These are phyloP conservation scores for Corynespora cassiicola DNA, from an alignment of 2,329 filamentous ascomycete genomes.

Conservation along the genomic window DNA sequence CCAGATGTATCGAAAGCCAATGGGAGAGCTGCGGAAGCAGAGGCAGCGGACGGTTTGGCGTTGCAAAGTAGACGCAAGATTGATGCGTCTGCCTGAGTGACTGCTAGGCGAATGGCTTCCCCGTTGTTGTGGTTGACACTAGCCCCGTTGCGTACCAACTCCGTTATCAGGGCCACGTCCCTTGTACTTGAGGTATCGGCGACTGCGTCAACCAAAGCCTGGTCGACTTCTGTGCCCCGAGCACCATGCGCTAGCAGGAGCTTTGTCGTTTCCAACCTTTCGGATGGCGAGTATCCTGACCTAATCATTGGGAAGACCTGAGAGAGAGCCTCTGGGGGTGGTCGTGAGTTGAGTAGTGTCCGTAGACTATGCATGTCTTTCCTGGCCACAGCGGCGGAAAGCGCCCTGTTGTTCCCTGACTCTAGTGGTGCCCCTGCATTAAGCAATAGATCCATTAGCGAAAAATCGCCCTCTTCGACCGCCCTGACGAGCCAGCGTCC, in stretches of 20 bases:
- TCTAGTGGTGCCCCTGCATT: slow-evolving; percentile 31
- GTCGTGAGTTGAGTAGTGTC: slow-evolving; percentile 26
- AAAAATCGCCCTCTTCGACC: slow-evolving; percentile 34
- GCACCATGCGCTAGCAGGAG: slow-evolving; percentile 35
- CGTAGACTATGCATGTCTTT: slow-evolving; percentile 29
- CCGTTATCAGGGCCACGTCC: slow-evolving; percentile 31
- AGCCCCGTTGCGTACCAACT: slow-evolving; percentile 31
- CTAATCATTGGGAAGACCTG: slow-evolving; percentile 28
- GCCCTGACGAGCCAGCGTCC: slow-evolving; percentile 32
- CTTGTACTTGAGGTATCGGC: slow-evolving; percentile 29
- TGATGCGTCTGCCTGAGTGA: slow-evolving; percentile 32
- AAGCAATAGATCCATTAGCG: slow-evolving; percentile 36
- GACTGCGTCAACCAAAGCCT: slow-evolving; percentile 35
- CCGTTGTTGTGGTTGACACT: slow-evolving; percentile 31
- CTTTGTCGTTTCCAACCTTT: slow-evolving; percentile 26
- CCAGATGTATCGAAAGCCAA: slow-evolving; percentile 33
- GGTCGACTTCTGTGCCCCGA: slow-evolving; percentile 32
- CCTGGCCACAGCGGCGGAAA: slow-evolving; percentile 28
- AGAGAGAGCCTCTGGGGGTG: slow-evolving; percentile 27
- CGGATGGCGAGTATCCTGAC: slow-evolving; percentile 22
- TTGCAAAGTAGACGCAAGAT: slow-evolving; percentile 34
- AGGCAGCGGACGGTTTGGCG: slow-evolving; percentile 20
- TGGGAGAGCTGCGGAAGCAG: slow-evolving; percentile 34
- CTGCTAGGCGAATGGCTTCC: slow-evolving; percentile 31
- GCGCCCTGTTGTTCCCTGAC: slow-evolving; percentile 21